Base-by-base conservation (phyloP, 306 rosid genomes). In the Gastrolobium villosum region DNA sequence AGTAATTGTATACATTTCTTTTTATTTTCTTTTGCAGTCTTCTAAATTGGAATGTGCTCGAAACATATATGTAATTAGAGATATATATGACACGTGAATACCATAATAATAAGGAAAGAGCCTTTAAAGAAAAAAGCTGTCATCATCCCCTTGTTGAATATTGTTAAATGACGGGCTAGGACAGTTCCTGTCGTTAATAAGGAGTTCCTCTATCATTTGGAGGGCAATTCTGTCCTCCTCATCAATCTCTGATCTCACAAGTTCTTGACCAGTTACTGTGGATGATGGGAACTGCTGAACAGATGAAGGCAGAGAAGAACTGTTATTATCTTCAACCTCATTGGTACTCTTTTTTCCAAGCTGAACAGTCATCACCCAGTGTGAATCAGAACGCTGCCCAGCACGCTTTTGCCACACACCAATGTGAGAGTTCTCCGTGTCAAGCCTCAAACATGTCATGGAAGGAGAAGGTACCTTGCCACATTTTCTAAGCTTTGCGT, bases 201-300 rank as follows among this genome's bases (percentile, higher is more conserved):
- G 96, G n/a, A 94, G 91, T 74, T 94, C 98, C 68, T 94, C 97
- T 13, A 94, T 94, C 98, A 94, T 94, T 75, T 94, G 96, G 77
- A 92, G 69, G n/a, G 98, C 94, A 41, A 90, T 66, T 48, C 87
- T 86, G 56, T 94, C 94, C 11, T 92, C 92, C 44, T 91, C 96
- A 43, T 84, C 86, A 53, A 84, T 87, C 15, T 77, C 84, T 5
- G 44, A 37, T 13, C 77, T 55, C 40, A 75, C 39, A 10, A 74
- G 9, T 28, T 81, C 74, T 30, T 83, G 70, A 11, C 56, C 82
- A 0, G 46, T 40, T 31, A 44, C 39, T 20, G 14, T 35, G 0
- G 6, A 14, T 1, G 78, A 69, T 26, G 67, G 77, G 5, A 45
- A 59, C n/a, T 45, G 75, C 2, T 59, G 26, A 13, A 71, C 45